phyloP scores from a whole-genome alignment of 768 basidiomycete species.

The Termitomyces sp. region DNA sequence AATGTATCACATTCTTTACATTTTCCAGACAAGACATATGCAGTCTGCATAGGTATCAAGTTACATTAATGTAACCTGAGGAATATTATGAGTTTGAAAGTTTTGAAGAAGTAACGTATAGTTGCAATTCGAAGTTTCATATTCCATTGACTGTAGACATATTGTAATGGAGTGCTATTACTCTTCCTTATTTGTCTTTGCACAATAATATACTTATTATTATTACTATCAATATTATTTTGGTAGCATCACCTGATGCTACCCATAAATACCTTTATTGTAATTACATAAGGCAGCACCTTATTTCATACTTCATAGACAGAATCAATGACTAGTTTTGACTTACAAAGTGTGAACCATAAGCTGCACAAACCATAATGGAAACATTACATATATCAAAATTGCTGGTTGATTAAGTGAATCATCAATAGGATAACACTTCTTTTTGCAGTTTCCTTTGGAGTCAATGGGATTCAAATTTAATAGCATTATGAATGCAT shows the following conservation, averaged over 20 bases:
- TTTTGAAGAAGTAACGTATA: not conserved
- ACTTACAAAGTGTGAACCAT: too few relatives aligned
- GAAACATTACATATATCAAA: not conserved
- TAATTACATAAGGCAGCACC: too few relatives aligned
- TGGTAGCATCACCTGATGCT: too few relatives aligned
- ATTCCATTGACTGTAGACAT: not conserved
- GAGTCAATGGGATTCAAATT: not conserved
- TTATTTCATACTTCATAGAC: too few relatives aligned
- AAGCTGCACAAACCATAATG: too few relatives aligned
- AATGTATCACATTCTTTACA: too few relatives aligned
- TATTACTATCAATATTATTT: too few relatives aligned
- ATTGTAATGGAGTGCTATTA: not conserved
- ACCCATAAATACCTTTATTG: too few relatives aligned
- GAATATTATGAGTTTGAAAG: not conserved
- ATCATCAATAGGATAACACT: not conserved
- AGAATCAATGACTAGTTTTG: too few relatives aligned
- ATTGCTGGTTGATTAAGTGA: not conserved
- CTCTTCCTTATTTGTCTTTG: too few relatives aligned
- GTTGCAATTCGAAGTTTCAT: not conserved
- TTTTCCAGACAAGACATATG: not conserved
- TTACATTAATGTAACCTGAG: not conserved
- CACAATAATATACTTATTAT: too few relatives aligned
- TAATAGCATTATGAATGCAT: not conserved
- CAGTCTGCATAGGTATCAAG: not conserved
- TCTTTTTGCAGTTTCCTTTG: not conserved